Evolutionary conservation across 306 rosid genomes (phyloP).

Genomic region (Datisca glomerata): DNA sequence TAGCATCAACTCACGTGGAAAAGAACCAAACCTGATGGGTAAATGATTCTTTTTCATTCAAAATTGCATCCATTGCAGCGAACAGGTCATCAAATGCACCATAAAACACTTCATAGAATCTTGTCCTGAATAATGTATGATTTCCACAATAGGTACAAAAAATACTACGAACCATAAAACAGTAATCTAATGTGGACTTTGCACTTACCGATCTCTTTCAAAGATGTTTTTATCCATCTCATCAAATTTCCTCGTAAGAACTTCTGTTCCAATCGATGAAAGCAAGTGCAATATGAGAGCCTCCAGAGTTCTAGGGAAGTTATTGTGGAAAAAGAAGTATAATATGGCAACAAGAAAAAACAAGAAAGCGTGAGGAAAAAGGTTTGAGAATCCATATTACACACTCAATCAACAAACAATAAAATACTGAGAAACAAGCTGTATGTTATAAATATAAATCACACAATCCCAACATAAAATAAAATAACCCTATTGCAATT

Average conservation of each 20-base stretch:
- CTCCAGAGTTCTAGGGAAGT: constrained; percentile 89
- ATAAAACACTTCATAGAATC: constrained; percentile 65
- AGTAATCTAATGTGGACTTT: constrained; percentile 10
- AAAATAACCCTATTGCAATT: too few species aligned
- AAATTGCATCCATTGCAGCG: constrained; percentile 76
- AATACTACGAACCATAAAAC: too few species aligned
- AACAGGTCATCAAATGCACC: constrained; percentile 77
- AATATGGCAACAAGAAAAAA: constrained; percentile 12
- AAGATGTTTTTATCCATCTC: constrained; percentile 60
- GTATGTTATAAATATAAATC: too few species aligned
- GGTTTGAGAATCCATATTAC: constrained; percentile 1
- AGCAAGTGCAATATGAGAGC: constrained; percentile 77
- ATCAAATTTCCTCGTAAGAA: constrained; percentile 81
- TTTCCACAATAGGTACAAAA: too few species aligned
- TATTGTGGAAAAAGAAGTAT: constrained; percentile 32
- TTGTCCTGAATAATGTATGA: constrained; percentile 32
- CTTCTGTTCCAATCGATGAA: constrained; percentile 82
- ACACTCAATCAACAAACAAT: too few species aligned
- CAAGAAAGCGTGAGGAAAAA: too few species aligned
- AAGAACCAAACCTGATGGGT: constrained; percentile 42
- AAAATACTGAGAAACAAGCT: too few species aligned
- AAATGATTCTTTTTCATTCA: constrained; percentile 75
- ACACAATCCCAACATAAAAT: too few species aligned
- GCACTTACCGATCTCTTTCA: constrained; percentile 59
- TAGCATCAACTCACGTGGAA: constrained; percentile 20